Evolutionary conservation across 352 stramenopile genomes (phyloP).

Genomic region (Phytopythium chamaehyphon): DNA sequence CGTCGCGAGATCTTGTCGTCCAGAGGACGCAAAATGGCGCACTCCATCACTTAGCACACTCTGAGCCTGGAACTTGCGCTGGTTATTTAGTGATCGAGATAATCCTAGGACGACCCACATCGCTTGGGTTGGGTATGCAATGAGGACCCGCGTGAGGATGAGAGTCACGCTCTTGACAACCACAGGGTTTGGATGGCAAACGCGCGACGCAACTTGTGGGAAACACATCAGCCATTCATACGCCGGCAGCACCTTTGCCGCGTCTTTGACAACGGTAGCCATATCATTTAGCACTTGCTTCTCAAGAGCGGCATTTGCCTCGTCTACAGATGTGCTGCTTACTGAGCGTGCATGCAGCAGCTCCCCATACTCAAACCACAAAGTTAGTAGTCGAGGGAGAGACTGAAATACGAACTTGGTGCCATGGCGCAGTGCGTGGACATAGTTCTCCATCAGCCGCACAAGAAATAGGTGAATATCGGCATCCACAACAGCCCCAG

Average conservation of each 20-base stretch:
- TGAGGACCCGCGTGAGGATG: conserved; percentile 92
- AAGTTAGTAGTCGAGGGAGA: conserved; percentile 94
- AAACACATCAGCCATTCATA: conserved; percentile 98
- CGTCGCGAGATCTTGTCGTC: conserved; percentile 61
- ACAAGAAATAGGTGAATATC: conserved; percentile 75
- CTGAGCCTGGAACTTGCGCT: conserved; percentile 54
- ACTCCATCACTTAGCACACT: conserved; percentile 63
- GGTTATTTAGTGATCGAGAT: conserved; percentile 85
- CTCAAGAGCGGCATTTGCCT: conserved; percentile 15
- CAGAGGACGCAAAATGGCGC: conserved; percentile 61
- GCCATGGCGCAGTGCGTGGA: conserved; percentile 68
- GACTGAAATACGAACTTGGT: conserved; percentile 98
- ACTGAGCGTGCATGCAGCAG: conserved; percentile 35
- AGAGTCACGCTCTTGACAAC: conserved; percentile 89
- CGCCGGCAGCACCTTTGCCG: conserved; percentile 46
- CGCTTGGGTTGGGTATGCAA: conserved; percentile 93
- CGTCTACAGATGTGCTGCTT: conserved; percentile 40
- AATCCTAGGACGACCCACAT: conserved; percentile 97
- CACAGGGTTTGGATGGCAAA: conserved; percentile 84
- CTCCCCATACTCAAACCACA: conserved; percentile 97
- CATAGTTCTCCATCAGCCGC: conserved; percentile 94
- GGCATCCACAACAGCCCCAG: conserved; percentile 37
- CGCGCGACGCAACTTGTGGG: conserved; percentile 96
- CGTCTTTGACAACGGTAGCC: conserved; percentile 53
- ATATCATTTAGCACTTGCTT: conserved; percentile 70